phyloP scores from a whole-genome alignment of 345 rosid genomes.

The Eucalyptus cloeziana region DNA sequence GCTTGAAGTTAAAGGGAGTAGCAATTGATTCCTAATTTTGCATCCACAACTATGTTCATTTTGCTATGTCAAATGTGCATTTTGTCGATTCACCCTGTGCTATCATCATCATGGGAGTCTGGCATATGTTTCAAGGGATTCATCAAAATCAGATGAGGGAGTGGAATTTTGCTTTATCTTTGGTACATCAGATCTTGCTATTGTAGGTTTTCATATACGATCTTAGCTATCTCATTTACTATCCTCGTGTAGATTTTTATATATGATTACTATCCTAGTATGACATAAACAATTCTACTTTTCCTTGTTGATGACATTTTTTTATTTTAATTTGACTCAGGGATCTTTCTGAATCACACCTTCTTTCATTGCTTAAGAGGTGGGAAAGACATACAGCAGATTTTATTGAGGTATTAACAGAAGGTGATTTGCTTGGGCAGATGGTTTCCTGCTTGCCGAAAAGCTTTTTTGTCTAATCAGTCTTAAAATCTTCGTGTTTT shows the following conservation, averaged over 20 bases:
- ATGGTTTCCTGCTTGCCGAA: not conserved
- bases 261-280: not conserved
- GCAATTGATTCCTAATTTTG: not conserved
- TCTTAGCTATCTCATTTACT: not conserved
- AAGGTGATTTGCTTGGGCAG: not conserved
- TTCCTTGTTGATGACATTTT: not conserved
- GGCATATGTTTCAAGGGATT: not conserved
- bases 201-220: not conserved
- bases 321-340: conserved; percentile 20
- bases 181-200: not conserved
- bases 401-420: conserved; percentile 40
- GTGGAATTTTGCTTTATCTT: not conserved
- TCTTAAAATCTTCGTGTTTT: not conserved
- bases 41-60: not conserved
- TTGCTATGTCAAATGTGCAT: not conserved
- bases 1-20: not conserved
- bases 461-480: not conserved
- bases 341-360: conserved; percentile 53
- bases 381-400: conserved; percentile 54
- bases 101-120: not conserved
- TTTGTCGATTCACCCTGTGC: not conserved
- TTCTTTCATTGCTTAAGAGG: conserved; percentile 36
- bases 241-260: not conserved
- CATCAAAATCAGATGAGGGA: not conserved
- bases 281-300: not conserved